Evolutionary conservation across 2,329 filamentous ascomycete genomes (phyloP), one percentile per base, ranked within the genome.

Genomic region (Hymenoscyphus fructigenus): DNA sequence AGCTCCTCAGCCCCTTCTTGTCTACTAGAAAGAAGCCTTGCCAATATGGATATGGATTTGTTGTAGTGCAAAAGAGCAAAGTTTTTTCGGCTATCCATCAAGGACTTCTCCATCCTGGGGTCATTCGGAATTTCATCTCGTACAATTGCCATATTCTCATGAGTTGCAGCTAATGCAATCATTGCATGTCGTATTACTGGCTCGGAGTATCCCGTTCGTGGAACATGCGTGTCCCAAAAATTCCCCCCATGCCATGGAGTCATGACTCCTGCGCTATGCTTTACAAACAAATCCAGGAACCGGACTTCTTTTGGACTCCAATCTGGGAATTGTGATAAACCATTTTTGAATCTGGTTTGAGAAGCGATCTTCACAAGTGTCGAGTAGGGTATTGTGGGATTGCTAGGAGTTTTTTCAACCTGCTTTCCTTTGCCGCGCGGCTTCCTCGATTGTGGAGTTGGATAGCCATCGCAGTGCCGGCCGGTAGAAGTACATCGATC

Each of bases 121-220:
- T 66, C 61, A 32, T 61, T 55, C 2, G 63, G 61, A 5, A 38
- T 20, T 3, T n/a, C 58, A 15, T 61, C 60, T 28, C 58, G 41
- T 28, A 61, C 41, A 5, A 62, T 26, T 32, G 63, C 59, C 17
- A 67, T 38, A 10, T 59, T 57, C 44, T 69, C 64, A 60, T 84
- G 81, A 1, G 82, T 72, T n/a, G 78, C 78, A 64, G 82, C 82
- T 12, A 85, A 77, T 55, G 82, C 81, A 4, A 83, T 76, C 9
- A 84, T 75, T 15, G 82, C 80, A 68, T 85, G 83, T 2, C 78
- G 78, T 26, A 84, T 78, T 5, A 80, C 78, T 0, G 81, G 79
- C 59, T 84, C 79, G 0, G 75, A 74, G 28, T 79, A 74, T 29
- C 79, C 80, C 38, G 82, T 74, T 68, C 81, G 80, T 20, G 82